Evolutionary conservation across 1,284 basidiomycete genomes (phyloP).

Genomic region (Irpex sp.): DNA sequence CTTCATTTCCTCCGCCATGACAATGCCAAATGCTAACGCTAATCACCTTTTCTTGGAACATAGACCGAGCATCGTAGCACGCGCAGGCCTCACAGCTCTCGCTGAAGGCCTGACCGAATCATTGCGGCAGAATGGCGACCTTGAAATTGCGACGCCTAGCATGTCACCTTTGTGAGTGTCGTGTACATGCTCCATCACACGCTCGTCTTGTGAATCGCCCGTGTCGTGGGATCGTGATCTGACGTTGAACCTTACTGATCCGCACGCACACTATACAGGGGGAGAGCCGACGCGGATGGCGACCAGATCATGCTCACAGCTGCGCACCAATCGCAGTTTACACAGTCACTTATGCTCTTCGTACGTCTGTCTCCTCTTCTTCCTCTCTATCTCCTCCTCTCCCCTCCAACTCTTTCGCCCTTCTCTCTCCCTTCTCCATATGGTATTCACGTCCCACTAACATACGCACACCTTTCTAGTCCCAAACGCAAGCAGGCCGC

Average conservation of each 20-base stretch:
- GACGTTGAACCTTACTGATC: background rate
- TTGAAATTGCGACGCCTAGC: conserved; percentile 58
- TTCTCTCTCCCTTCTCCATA: background rate
- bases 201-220: too few species aligned
- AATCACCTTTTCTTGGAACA: background rate
- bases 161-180: conserved; percentile 26
- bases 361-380: conserved; percentile 32
- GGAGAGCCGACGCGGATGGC: conserved; percentile 42
- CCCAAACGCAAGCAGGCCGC: conserved; percentile 69
- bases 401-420: background rate
- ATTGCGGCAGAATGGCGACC: conserved; percentile 64
- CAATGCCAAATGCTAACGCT: too few species aligned
- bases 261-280: conserved; percentile 10
- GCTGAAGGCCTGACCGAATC: conserved; percentile 71
- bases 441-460: too few species aligned
- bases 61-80: background rate
- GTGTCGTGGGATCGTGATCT: conserved; percentile 5
- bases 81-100: conserved; percentile 24
- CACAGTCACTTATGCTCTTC: conserved; percentile 58
- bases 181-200: conserved; percentile 11
- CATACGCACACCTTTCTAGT: conserved; percentile 34
- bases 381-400: background rate
- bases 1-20: background rate
- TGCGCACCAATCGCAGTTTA: conserved; percentile 50
- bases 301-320: conserved; percentile 53